phyloP scores from a whole-genome alignment of 371 early-diverging fungal species.

The Mortierella sp. region DNA sequence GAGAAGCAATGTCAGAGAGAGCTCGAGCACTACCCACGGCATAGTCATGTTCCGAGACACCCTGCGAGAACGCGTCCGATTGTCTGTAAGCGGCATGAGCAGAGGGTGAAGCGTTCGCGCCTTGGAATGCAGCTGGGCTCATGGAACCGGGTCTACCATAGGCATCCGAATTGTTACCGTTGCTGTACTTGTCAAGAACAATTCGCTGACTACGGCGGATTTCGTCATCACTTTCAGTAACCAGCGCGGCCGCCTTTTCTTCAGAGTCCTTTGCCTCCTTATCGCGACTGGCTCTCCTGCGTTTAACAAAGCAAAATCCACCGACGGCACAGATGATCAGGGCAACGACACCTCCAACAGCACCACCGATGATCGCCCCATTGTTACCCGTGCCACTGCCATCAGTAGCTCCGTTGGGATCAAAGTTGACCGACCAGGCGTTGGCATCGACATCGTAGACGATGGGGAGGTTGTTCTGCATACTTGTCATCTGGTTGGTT shows the following conservation, averaged over 20 bases:
- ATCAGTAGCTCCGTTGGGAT: background rate
- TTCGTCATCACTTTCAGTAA: background rate
- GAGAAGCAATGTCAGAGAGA: background rate
- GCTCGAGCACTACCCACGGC: background rate
- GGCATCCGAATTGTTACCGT: background rate
- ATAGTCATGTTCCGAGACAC: background rate
- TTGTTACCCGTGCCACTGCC: background rate
- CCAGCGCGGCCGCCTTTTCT: background rate
- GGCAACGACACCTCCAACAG: background rate
- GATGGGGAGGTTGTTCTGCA: conserved; percentile 32
- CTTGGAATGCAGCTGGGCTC: background rate
- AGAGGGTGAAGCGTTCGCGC: background rate
- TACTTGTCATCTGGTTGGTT: conserved; percentile 10
- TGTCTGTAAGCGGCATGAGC: background rate
- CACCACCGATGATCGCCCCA: background rate
- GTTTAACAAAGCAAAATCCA: background rate
- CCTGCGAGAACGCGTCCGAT: conserved; percentile 1
- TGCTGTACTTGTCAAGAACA: background rate
- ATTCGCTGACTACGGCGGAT: background rate
- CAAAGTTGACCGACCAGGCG: background rate
- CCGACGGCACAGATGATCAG: background rate
- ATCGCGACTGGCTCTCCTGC: background rate
- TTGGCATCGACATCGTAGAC: conserved; percentile 28
- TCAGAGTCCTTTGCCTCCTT: background rate
- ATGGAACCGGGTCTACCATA: background rate